Base-by-base conservation (phyloP, 305 asterid genomes). In the Petunia hybrid region DNA sequence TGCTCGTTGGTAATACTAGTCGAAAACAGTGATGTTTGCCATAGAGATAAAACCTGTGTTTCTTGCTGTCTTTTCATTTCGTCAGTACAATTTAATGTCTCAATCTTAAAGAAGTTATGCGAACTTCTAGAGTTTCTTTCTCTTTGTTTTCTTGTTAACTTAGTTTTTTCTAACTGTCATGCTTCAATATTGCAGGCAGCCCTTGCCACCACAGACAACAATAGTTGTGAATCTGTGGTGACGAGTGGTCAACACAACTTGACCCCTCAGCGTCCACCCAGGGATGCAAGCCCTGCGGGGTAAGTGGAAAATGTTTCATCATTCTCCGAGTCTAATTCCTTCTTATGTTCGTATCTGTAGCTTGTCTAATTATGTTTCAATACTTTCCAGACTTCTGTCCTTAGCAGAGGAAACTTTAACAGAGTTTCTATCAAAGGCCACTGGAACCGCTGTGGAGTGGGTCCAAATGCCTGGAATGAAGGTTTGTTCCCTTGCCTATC, bases 391-490 rank as follows among this genome's bases (percentile, higher is more conserved):
- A 88, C 99, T 96, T 81, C 55, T 96, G 95, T 92, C 99, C 91
- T 92, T 96, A 83, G 99, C 99, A 5, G 99, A 96, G 91, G 98
- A 96, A 91, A 96, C 98, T 89, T 92, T 96, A 94, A 91, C 99
- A 92, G 99, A 94, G 97, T 96, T 96, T 96, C 92, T 96, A 85
- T 94, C 99, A 12, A 96, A 96, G 98, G 99, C 99, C 39, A 96
- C 99, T 85, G 99, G 99, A 85, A 96, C 99, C 80, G 99, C 98
- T 83, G 97, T 96, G 83, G 98, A 96, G 99, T 96, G 99, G 98
- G 97, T 96, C 92, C 99, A 94, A 89, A 92, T 96, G 98, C 99
- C 98, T 87, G 99, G 99, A 90, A 96, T 96, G 99, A 96, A 96
- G 99, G 99, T 95, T 74, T 41, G 38, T 22, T 48, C 68, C 16